Percentiles rank a stretch among this genome's conserved stretches.
These are phyloP conservation scores for Paraglomus brasilianum DNA, from an alignment of 192 early-diverging fungal genomes.

Conservation along the genomic window DNA sequence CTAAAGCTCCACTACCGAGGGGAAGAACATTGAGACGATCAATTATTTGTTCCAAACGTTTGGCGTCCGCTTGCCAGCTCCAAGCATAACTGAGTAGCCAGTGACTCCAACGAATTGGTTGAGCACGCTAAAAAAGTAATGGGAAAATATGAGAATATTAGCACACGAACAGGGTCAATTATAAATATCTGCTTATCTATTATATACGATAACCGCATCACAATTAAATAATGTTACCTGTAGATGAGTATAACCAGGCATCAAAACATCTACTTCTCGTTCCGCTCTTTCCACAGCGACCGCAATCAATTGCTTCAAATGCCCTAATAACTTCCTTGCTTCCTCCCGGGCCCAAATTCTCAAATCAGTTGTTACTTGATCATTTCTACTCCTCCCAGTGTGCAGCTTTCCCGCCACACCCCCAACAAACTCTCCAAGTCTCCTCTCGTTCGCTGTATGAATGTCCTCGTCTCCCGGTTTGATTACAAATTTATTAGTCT, in stretches of 20 bases:
- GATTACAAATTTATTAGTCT: conserved; percentile 65
- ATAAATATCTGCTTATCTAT: neutral
- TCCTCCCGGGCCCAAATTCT: conserved; percentile 91
- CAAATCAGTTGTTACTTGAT: conserved; percentile 99
- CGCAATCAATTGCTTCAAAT: conserved; percentile 76
- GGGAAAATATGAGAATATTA: neutral
- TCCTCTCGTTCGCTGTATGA: conserved; percentile 97
- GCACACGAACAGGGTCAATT: neutral
- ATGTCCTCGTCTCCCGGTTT: conserved; percentile 92
- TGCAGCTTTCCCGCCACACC: conserved; percentile 94
- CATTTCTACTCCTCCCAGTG: conserved; percentile 93
- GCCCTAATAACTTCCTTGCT: conserved; percentile 56
- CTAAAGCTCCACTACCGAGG: conserved; percentile 90
- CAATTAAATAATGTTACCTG: conserved; percentile 69
- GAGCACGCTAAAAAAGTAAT: conserved; percentile 66
- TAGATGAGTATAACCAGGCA: conserved; percentile 99
- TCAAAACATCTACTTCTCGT: conserved; percentile 87
- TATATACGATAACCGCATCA: neutral
- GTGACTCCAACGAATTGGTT: conserved; percentile 98
- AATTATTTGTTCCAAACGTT: conserved; percentile 78
- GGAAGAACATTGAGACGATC: conserved; percentile 83
- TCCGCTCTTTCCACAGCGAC: conserved; percentile 78
- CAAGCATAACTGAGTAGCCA: conserved; percentile 88
- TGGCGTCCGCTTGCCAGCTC: conserved; percentile 84
- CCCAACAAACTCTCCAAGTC: conserved; percentile 90